These are phyloP conservation scores for Metarhizium sp. DNA, from an alignment of 2,329 filamentous ascomycete species.

Conservation along the genomic window DNA sequence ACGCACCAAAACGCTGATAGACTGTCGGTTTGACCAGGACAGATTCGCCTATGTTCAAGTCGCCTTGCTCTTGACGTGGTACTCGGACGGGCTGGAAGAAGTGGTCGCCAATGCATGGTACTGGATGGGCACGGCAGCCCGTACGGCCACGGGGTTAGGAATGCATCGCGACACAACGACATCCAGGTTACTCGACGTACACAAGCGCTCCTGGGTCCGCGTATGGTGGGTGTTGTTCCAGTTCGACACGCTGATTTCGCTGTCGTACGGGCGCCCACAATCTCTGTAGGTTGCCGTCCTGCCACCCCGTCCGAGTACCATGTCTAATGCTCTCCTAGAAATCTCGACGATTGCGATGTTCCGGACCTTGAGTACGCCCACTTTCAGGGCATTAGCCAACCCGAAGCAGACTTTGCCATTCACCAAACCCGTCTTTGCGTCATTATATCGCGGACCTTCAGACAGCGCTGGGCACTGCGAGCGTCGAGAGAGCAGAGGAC, in stretches of 20 bases:
- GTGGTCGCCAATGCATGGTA: slow-evolving; percentile 41
- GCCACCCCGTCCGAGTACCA: too few relatives aligned
- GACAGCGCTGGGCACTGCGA: slow-evolving; percentile 12
- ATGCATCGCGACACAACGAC: slow-evolving; percentile 32
- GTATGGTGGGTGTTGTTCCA: slow-evolving; percentile 24
- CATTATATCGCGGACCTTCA: slow-evolving; percentile 33
- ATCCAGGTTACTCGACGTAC: slow-evolving; percentile 18
- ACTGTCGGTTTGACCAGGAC: slow-evolving; percentile 13
- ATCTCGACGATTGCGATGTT: too few relatives aligned
- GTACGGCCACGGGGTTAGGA: slow-evolving; percentile 43
- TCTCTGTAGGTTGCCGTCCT: too few relatives aligned
- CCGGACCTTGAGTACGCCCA: too few relatives aligned
- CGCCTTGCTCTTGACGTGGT: slow-evolving; percentile 45
- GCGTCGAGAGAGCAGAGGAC: too few relatives aligned
- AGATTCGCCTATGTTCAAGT: slow-evolving; percentile 44
- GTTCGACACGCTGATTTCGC: too few relatives aligned
- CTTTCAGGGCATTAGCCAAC: slow-evolving; percentile 17
- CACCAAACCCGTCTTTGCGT: slow-evolving; percentile 40
- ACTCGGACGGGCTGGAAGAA: slow-evolving; percentile 45
- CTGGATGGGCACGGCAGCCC: slow-evolving; percentile 43
- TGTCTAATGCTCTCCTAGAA: too few relatives aligned
- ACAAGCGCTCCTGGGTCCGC: slow-evolving; percentile 26
- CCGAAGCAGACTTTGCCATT: slow-evolving; percentile 33
- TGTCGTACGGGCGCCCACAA: too few relatives aligned
- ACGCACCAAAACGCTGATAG: too few relatives aligned